Percentiles rank a stretch among this genome's conserved stretches.
phyloP scores from a whole-genome alignment of 2,329 filamentous ascomycete genomes.

The Exophiala sp. region DNA sequence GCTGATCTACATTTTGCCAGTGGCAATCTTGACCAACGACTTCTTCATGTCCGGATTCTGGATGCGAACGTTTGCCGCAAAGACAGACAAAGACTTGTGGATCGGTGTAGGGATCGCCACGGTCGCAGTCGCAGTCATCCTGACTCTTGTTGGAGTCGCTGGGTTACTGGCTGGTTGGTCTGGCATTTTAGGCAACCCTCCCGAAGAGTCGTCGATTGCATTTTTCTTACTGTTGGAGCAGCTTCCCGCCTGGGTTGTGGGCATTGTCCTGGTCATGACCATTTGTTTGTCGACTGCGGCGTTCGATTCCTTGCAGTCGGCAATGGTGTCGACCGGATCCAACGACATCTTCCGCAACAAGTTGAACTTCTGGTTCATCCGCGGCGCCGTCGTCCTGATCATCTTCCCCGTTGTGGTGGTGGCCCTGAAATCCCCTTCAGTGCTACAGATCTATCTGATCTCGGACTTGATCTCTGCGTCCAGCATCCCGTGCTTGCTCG shows the following conservation, averaged over 20 bases:
- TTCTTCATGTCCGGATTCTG: slow-evolving; percentile 82
- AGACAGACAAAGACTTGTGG: slow-evolving; percentile 69
- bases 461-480: slow-evolving; percentile 72
- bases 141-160: slow-evolving; percentile 65
- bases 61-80: slow-evolving; percentile 75
- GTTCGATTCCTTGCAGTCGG: slow-evolving; percentile 74
- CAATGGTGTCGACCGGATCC: slow-evolving; percentile 77
- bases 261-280: slow-evolving; percentile 74
- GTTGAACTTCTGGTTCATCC: slow-evolving; percentile 68
- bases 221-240: slow-evolving; percentile 69
- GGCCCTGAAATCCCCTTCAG: slow-evolving; percentile 65
- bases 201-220: slow-evolving; percentile 59
- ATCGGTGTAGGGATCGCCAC: slow-evolving; percentile 66
- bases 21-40: slow-evolving; percentile 76
- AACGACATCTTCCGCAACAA: slow-evolving; percentile 82
- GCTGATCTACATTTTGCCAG: slow-evolving; percentile 74
- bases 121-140: slow-evolving; percentile 59
- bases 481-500: slow-evolving; percentile 65
- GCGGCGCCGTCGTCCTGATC: slow-evolving; percentile 61
- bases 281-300: slow-evolving; percentile 69
- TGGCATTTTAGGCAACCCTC: slow-evolving; percentile 59
- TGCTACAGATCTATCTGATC: slow-evolving; percentile 77
- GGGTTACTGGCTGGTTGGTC: slow-evolving; percentile 75
- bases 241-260: slow-evolving; percentile 74
- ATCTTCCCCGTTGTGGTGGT: slow-evolving; percentile 70